Conservation (phyloP, 768 basidiomycete species). For the Ephemerocybe angulata region DNA sequence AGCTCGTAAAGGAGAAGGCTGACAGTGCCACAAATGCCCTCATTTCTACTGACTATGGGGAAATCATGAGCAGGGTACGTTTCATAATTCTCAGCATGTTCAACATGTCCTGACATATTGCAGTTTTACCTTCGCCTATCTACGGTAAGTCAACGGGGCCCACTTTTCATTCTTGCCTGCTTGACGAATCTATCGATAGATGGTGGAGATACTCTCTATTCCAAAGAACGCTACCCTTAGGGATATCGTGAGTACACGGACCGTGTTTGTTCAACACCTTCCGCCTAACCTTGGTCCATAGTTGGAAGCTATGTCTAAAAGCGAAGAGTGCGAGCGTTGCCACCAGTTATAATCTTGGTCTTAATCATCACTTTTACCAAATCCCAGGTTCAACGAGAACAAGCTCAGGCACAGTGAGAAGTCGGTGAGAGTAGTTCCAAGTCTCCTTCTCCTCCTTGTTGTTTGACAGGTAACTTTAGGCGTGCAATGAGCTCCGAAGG, state of each 20-base stretch:
- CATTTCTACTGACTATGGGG: slow-evolving; percentile 69
- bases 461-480: slow-evolving; percentile 22
- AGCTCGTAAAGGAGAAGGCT: slow-evolving; percentile 47
- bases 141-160: slow-evolving; percentile 57
- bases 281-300: too few species aligned
- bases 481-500: slow-evolving; percentile 62
- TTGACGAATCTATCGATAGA: slow-evolving; percentile 38
- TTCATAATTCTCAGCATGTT: neutral
- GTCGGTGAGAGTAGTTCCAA: slow-evolving; percentile 41
- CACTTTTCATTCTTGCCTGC: neutral
- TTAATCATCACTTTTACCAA: neutral
- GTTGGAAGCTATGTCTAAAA: slow-evolving; percentile 61
- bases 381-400: slow-evolving; percentile 56
- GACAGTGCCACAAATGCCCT: slow-evolving; percentile 41
- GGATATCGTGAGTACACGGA: slow-evolving; percentile 55
- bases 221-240: slow-evolving; percentile 52
- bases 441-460: neutral
- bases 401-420: slow-evolving; percentile 78
- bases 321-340: slow-evolving; percentile 56
- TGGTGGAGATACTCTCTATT: slow-evolving; percentile 61
- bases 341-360: neutral
- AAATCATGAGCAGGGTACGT: slow-evolving; percentile 82
- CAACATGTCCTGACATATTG: neutral
- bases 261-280: too few species aligned
- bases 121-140: slow-evolving; percentile 74